Evolutionary conservation across 2,329 filamentous ascomycete species (phyloP), one percentile per base, ranked within the genome.

Genomic region (Alternaria alternata): DNA sequence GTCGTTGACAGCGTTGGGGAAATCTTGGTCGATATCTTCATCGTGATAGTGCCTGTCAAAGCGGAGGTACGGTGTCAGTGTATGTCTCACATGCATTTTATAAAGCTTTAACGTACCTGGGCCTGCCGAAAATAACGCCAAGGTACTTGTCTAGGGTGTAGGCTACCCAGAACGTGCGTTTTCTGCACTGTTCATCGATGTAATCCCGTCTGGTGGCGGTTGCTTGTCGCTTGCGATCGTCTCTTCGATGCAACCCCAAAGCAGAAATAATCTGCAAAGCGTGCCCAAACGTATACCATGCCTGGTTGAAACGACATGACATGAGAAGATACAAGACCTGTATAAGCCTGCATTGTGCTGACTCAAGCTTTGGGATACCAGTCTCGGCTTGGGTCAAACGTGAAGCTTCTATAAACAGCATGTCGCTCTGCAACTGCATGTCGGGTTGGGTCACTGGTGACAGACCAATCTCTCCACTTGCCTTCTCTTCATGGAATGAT

Each of bases 141-240:
- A 89, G 74, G 57, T 89, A 88, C 39, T 85, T 87, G 69, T 90
- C 87, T 3, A 89, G 74, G 0, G 83, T 86, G 65, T 89, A 89
- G 0, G 85, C 83, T 2, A 83, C 84, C 87, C 87, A 89, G 42
- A 90, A 89, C 0, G 87, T 84, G 9, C 87, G 78, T 55, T 84
- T 86, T 0, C 83, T 81, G 36, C 85, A 84, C 58, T 89, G 85
- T 0, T 74, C 72, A 1, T 79, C 68, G n/a, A 83, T 80, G 39
- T 83, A 83, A 52, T 85, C 79, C 36, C 30, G 70, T 28, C 54
- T 63, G 4, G 63, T 28, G 6, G 47, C 38, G 18, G 52, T 22
- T 4, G 57, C 65, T 36, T 60, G 63, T 49, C 51, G 59, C 38
- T 76, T 78, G 12, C 75, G 73, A 7, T 74, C 71, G 20, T 74